These are phyloP conservation scores for Hymenoscyphus fraxineus DNA, from an alignment of 2,329 filamentous ascomycete species.

Conservation along the genomic window DNA sequence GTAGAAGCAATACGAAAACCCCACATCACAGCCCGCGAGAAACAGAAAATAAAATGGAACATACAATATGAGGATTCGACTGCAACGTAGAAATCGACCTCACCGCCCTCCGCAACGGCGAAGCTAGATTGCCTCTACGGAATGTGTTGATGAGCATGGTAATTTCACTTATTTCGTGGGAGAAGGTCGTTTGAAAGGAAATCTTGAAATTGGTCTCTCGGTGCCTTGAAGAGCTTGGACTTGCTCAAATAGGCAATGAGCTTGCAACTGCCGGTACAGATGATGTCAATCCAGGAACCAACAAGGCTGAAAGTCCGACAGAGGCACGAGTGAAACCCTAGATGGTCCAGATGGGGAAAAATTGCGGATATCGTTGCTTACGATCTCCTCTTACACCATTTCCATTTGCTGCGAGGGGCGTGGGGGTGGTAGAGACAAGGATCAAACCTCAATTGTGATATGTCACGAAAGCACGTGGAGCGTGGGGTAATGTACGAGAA, in stretches of 20 bases:
- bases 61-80: constrained; percentile 34
- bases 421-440: constrained; percentile 1
- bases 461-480: constrained; percentile 10
- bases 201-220: neutral
- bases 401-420: neutral
- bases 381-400: neutral
- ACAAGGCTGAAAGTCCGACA: constrained; percentile 16
- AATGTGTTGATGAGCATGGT: constrained; percentile 19
- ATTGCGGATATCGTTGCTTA: constrained; percentile 7
- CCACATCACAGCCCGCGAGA: neutral
- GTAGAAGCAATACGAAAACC: neutral
- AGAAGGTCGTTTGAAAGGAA: neutral
- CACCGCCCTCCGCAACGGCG: constrained; percentile 10
- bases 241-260: constrained; percentile 5
- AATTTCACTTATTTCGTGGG: neutral
- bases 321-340: neutral
- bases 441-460: neutral
- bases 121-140: constrained; percentile 13
- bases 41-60: neutral
- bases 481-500: neutral
- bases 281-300: constrained; percentile 11
- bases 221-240: constrained; percentile 2
- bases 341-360: neutral
- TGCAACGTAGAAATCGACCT: constrained; percentile 29
- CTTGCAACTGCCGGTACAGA: constrained; percentile 16